Percentiles rank a stretch among this genome's conserved stretches.
These are phyloP conservation scores for Clarireedia hainanense DNA, from an alignment of 2,329 filamentous ascomycete species.

Conservation along the genomic window DNA sequence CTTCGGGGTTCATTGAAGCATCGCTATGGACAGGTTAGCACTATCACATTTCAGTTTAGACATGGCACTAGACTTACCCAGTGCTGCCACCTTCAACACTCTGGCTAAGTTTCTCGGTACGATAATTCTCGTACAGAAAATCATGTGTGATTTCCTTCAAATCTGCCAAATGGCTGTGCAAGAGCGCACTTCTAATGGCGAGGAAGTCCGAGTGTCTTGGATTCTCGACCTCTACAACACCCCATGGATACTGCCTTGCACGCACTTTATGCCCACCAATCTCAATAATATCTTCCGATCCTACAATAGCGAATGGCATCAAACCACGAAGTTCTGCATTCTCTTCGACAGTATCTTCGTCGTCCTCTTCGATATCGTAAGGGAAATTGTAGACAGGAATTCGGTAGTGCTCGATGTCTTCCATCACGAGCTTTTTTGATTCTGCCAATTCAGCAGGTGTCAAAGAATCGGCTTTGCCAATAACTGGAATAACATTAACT, in stretches of 20 bases:
- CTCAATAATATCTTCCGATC: slow-evolving; percentile 91
- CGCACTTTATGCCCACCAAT: slow-evolving; percentile 87
- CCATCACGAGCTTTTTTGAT: slow-evolving; percentile 99
- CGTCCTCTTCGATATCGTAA: slow-evolving; percentile 98
- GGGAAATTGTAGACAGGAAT: slow-evolving; percentile 99
- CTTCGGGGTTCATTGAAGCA: slow-evolving; percentile 95
- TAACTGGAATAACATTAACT: slow-evolving; percentile 98
- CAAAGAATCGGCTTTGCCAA: slow-evolving; percentile 95
- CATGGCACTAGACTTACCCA: slow-evolving; percentile 56
- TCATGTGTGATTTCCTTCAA: slow-evolving; percentile 99
- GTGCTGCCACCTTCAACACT: slow-evolving; percentile 86
- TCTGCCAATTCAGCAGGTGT: slow-evolving; percentile 94
- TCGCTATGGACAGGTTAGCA: slow-evolving; percentile 41
- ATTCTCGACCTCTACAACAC: slow-evolving; percentile 98
- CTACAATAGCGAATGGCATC: slow-evolving; percentile 99
- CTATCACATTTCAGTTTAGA: slow-evolving; percentile 26
- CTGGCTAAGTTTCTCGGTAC: slow-evolving; percentile 99
- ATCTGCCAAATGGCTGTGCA: slow-evolving; percentile 96
- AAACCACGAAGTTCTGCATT: slow-evolving; percentile 94
- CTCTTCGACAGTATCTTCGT: slow-evolving; percentile 98
- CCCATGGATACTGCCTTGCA: slow-evolving; percentile 97
- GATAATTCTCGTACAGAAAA: slow-evolving; percentile 99
- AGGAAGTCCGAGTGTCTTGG: slow-evolving; percentile 98
- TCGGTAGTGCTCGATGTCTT: slow-evolving; percentile 99
- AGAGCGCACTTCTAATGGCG: slow-evolving; percentile 88